Conservation (phyloP, 768 basidiomycete genomes). For the Boletus rubroflammeus region DNA sequence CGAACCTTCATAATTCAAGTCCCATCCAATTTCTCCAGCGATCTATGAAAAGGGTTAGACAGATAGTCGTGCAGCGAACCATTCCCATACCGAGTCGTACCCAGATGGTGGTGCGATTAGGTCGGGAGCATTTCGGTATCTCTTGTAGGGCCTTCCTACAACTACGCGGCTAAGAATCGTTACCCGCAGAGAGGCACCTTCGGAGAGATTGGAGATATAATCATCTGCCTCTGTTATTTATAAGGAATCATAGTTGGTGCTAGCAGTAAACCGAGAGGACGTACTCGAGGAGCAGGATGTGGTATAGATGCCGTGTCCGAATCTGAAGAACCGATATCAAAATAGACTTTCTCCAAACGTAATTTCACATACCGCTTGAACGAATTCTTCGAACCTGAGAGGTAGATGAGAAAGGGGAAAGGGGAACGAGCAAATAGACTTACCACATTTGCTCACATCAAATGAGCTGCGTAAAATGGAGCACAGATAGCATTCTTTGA, state of each 20-base stretch:
- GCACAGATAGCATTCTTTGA: constrained; percentile 53
- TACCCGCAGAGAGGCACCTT: constrained; percentile 43
- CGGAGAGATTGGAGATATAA: constrained; percentile 45
- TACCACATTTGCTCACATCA: constrained; percentile 57
- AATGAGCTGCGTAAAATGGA: constrained; percentile 56
- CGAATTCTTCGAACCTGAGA: constrained; percentile 49
- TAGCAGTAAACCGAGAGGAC: constrained; percentile 13
- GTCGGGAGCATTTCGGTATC: constrained; percentile 45
- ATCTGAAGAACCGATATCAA: constrained; percentile 35
- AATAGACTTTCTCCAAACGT: not conserved
- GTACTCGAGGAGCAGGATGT: constrained; percentile 64
- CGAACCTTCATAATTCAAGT: constrained; percentile 56
- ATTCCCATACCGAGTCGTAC: constrained; percentile 51
- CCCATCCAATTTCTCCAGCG: constrained; percentile 57
- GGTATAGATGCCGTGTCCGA: constrained; percentile 69
- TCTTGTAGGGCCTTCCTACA: constrained; percentile 55
- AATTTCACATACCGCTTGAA: constrained; percentile 42
- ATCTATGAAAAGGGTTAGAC: constrained; percentile 36
- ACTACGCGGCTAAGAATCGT: constrained; percentile 59
- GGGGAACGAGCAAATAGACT: constrained; percentile 15
- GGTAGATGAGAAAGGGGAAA: constrained; percentile 7
- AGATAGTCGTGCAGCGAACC: constrained; percentile 3
- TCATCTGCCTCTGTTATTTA: constrained; percentile 58
- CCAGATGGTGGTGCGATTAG: constrained; percentile 52
- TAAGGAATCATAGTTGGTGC: not conserved